These are phyloP conservation scores for Staphylotrichum longicolle DNA, from an alignment of 495 filamentous ascomycete species.

Conservation along the genomic window DNA sequence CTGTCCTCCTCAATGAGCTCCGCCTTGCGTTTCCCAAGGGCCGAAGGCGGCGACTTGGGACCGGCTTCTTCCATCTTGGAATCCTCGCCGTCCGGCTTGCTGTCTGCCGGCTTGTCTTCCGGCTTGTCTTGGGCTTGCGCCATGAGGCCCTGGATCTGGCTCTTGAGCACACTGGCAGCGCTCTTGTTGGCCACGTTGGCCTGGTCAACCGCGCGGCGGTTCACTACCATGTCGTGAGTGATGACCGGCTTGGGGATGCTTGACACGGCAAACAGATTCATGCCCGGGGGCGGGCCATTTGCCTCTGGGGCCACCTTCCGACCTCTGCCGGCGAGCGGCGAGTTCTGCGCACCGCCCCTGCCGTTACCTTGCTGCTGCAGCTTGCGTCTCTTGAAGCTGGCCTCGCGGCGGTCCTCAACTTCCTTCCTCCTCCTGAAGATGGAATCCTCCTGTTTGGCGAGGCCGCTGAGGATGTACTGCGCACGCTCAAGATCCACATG, in stretches of 20 bases:
- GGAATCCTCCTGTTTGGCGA: conserved; percentile 91
- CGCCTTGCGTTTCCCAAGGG: conserved; percentile 55
- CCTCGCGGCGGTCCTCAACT: conserved; percentile 75
- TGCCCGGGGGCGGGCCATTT: conserved; percentile 27
- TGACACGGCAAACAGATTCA: conserved; percentile 39
- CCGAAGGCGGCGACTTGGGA: conserved; percentile 38
- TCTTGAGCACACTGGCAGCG: conserved; percentile 86
- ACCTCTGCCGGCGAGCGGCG: conserved; percentile 21
- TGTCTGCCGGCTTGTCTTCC: not conserved
- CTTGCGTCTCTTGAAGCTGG: conserved; percentile 73
- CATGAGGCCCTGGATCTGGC: conserved; percentile 61
- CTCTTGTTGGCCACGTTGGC: conserved; percentile 90
- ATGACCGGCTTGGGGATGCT: conserved; percentile 62
- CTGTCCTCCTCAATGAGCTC: conserved; percentile 60
- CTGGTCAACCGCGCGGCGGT: conserved; percentile 68
- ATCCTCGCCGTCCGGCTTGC: conserved; percentile 6
- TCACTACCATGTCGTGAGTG: conserved; percentile 87
- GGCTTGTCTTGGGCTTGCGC: conserved; percentile 23
- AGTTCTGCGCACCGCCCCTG: conserved; percentile 38
- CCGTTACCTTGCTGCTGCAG: conserved; percentile 49
- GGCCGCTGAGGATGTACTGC: conserved; percentile 81
- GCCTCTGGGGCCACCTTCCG: conserved; percentile 23
- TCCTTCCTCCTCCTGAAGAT: conserved; percentile 87
- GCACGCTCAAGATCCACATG: conserved; percentile 82
- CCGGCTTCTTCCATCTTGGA: conserved; percentile 16